Evolutionary conservation across 2,329 filamentous ascomycete genomes (phyloP), one percentile per base, ranked within the genome.

Genomic region (Sporothrix brunneoviolacea): DNA sequence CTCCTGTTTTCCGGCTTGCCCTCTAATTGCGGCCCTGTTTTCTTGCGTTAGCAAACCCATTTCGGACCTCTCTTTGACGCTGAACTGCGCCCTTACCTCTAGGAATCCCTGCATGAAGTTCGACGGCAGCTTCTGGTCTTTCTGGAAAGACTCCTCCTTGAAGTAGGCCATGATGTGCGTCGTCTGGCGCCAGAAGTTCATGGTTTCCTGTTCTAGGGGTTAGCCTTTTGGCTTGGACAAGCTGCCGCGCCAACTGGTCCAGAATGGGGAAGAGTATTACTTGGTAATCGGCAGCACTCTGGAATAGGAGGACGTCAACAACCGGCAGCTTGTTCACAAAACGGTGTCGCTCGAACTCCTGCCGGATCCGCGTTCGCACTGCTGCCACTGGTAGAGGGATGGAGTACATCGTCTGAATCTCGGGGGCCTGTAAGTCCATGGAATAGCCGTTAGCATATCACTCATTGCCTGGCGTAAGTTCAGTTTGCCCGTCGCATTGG

Each of bases 141-240:
- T 75, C 82, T 88, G 72, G 66, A 80, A 80, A 69, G 77, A 80
- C 69, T 97, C 91, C 61, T 83, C 79, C 66, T 91, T 83, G 79
- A 97, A 98, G 72, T 95, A 98, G 62, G 93, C 90, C 80, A 98
- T 89, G 60, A 98, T 80, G 68, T 98, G 93, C 57, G 87, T 87
- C 55, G 91, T 78, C 72, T 98, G 93, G 73, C 96, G 95, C 93
- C 93, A 98, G 78, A 87, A 98, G 75, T 98, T 98, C 77, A 98
- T 82, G 48, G 88, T 98, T 78, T 98, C 93, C n/a, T n/a, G n/a
- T n/a, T n/a, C n/a, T n/a, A n/a, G n/a, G n/a, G n/a, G n/a, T n/a
- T n/a, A n/a, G n/a, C n/a, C n/a, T n/a, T n/a, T n/a, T n/a, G 13
- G 28, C 13, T 30, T 13, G 28, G 28, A 30, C 28, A 30, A 30